Evolutionary conservation across 2,329 filamentous ascomycete genomes (phyloP).

Genomic region (Fusarium goolgardi): DNA sequence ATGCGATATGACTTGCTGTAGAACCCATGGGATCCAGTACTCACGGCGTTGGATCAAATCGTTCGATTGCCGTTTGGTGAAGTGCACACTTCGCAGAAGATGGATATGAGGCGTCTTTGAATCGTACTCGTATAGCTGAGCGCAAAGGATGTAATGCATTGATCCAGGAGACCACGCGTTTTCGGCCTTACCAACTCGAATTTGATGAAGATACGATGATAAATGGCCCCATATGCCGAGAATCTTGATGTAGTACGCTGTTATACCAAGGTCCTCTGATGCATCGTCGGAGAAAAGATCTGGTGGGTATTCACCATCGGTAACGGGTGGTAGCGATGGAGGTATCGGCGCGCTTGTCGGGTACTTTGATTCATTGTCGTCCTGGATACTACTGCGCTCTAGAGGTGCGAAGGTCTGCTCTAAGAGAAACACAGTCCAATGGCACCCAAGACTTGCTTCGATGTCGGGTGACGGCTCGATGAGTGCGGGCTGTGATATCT

Average conservation of each 20-base stretch:
- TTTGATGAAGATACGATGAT: slow-evolving; percentile 14
- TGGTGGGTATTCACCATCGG: slow-evolving; percentile 1
- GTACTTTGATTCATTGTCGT: neutral
- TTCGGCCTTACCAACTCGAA: neutral
- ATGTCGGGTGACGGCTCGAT: neutral
- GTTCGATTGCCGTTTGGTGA: neutral
- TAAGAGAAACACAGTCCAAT: slow-evolving; percentile 11
- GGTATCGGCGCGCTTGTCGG: slow-evolving; percentile 4
- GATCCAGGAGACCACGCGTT: slow-evolving; percentile 12
- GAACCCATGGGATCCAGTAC: slow-evolving; percentile 18
- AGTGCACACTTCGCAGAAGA: neutral
- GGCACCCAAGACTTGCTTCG: neutral
- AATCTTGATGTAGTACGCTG: slow-evolving; percentile 4
- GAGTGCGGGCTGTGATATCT: neutral
- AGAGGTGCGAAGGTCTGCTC: slow-evolving; percentile 23
- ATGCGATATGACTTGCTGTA: slow-evolving; percentile 5
- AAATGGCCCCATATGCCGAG: slow-evolving; percentile 14
- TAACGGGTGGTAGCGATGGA: neutral
- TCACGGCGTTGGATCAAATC: neutral
- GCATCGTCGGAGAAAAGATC: slow-evolving; percentile 19
- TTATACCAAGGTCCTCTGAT: slow-evolving; percentile 7
- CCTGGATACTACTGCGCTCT: neutral
- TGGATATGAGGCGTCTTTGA: slow-evolving; percentile 4
- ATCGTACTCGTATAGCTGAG: slow-evolving; percentile 13
- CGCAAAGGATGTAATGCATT: slow-evolving; percentile 8